Evolutionary conservation across 768 basidiomycete genomes (phyloP).

Genomic region (Boletus rubescentipes): DNA sequence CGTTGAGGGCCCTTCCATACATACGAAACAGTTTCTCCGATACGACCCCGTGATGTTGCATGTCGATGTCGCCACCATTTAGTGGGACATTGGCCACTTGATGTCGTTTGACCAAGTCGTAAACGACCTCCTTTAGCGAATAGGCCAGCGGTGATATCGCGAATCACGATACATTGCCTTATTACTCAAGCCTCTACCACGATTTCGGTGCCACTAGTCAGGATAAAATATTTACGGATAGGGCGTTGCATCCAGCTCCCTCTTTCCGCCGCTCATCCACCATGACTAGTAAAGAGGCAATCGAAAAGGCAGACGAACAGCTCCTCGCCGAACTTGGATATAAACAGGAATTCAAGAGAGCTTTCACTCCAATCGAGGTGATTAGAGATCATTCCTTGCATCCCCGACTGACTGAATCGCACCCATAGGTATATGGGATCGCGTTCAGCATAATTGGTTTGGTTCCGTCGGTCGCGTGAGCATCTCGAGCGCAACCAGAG

Average conservation of each 20-base stretch:
- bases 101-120: too few species aligned
- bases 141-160: too few species aligned
- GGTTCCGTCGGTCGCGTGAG: slow-evolving; percentile 60
- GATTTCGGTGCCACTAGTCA: not conserved
- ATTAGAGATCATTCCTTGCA: not conserved
- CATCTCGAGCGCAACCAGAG: slow-evolving; percentile 18
- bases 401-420: not conserved
- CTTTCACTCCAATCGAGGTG: slow-evolving; percentile 37
- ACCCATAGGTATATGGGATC: slow-evolving; percentile 61
- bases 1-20: too few species aligned
- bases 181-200: not conserved
- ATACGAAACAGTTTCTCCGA: too few species aligned
- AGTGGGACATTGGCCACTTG: too few species aligned
- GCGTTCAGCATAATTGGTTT: slow-evolving; percentile 71
- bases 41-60: too few species aligned
- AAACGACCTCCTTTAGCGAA: too few species aligned
- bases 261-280: not conserved
- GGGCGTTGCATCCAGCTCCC: not conserved
- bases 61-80: too few species aligned
- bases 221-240: not conserved
- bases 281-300: slow-evolving; percentile 13
- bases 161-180: too few species aligned
- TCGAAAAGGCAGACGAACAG: slow-evolving; percentile 27
- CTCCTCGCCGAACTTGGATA: slow-evolving; percentile 38
- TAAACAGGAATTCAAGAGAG: slow-evolving; percentile 39